Evolutionary conservation across 1,284 basidiomycete species (phyloP).

Genomic region (Dichomitus squalens): DNA sequence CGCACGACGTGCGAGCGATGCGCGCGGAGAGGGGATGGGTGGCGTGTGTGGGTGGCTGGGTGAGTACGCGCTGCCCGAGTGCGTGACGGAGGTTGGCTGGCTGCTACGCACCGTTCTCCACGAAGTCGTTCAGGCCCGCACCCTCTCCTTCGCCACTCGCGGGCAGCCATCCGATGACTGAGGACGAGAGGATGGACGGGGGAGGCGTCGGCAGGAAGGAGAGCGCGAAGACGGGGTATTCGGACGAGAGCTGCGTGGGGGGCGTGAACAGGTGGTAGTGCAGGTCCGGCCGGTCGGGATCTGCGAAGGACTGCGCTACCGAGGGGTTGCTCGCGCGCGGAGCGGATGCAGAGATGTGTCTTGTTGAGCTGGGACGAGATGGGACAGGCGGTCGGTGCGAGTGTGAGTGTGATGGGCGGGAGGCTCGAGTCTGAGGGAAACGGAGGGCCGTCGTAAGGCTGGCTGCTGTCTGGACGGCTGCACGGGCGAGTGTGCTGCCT

Average conservation of each 20-base stretch:
- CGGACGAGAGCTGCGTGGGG: conserved; percentile 48
- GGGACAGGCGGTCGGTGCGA: neutral
- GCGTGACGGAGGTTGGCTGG: conserved; percentile 26
- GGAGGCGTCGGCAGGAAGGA: conserved; percentile 57
- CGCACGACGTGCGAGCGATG: neutral
- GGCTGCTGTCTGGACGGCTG: too few species aligned
- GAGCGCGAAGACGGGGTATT: conserved; percentile 57
- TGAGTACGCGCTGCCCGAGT: too few species aligned
- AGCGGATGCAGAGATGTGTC: neutral
- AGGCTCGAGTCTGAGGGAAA: neutral
- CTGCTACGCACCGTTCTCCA: conserved; percentile 55
- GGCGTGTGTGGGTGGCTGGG: neutral
- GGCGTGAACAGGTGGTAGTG: conserved; percentile 67
- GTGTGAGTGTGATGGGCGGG: neutral
- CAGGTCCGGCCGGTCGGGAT: conserved; percentile 62
- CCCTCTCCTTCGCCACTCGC: conserved; percentile 45
- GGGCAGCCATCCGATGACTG: conserved; percentile 72
- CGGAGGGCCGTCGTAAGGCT: neutral
- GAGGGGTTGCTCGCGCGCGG: neutral
- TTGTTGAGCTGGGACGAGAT: neutral
- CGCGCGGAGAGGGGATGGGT: neutral
- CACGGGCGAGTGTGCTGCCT: neutral
- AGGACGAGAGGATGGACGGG: conserved; percentile 45
- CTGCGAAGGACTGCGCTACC: conserved; percentile 34
- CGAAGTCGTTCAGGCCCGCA: conserved; percentile 67